These are phyloP conservation scores for Candida parachauliodes DNA, from an alignment of 805 yeast genomes.

Conservation along the genomic window DNA sequence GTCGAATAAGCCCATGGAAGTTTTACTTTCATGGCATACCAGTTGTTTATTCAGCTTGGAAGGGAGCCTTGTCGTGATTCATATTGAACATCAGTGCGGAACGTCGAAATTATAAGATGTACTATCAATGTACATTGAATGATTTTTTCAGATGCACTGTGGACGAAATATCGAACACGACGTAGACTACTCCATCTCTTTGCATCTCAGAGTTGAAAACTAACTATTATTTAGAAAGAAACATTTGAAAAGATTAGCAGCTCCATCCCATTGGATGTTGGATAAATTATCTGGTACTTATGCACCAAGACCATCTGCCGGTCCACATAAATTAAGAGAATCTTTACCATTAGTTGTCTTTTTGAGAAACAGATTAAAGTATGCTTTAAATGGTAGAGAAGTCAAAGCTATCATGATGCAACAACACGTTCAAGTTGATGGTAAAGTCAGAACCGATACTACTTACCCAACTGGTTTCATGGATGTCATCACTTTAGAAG, in stretches of 20 bases:
- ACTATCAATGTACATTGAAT: background rate
- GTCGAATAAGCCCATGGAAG: slow-evolving; percentile 10
- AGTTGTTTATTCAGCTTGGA: slow-evolving; percentile 24
- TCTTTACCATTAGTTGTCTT: slow-evolving; percentile 95
- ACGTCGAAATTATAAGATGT: background rate
- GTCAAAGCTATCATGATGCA: slow-evolving; percentile 97
- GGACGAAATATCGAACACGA: slow-evolving; percentile 4
- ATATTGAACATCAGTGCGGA: slow-evolving; percentile 1
- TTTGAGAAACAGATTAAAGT: slow-evolving; percentile 98
- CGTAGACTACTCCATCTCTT: slow-evolving; percentile 7
- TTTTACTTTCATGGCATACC: slow-evolving; percentile 10
- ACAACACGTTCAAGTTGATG: slow-evolving; percentile 97
- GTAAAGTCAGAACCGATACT: slow-evolving; percentile 98
- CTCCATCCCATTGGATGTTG: slow-evolving; percentile 99
- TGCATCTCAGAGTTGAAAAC: slow-evolving; percentile 12
- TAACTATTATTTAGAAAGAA: slow-evolving; percentile 65
- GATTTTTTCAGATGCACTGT: background rate
- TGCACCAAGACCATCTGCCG: slow-evolving; percentile 99
- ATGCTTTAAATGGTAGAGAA: slow-evolving; percentile 98
- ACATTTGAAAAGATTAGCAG: slow-evolving; percentile 99
- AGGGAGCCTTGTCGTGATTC: slow-evolving; percentile 50
- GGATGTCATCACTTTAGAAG: slow-evolving; percentile 97
- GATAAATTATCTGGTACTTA: slow-evolving; percentile 99
- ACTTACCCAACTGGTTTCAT: slow-evolving; percentile 99
- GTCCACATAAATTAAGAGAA: slow-evolving; percentile 99